A percentile compares a stretch with the other conserved stretches of the same genome.
phyloP scores from a whole-genome alignment of 2,329 filamentous ascomycete genomes.

The Pyrenophora tritici-repentis region DNA sequence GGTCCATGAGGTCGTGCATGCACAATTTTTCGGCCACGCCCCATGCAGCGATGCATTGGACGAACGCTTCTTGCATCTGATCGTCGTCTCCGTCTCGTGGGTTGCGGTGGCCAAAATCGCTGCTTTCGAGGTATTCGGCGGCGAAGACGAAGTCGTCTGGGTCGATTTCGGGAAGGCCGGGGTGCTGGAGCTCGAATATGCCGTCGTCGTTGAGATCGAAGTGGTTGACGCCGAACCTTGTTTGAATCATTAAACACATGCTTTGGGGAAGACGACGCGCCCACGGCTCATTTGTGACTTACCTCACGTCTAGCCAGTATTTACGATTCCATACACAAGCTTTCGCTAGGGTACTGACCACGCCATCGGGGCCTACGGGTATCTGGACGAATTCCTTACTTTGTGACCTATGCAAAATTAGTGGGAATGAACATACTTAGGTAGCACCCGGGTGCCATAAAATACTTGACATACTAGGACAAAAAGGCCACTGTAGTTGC shows the following conservation, averaged over 20 bases:
- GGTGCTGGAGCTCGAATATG: constrained; percentile 24
- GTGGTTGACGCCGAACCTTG: constrained; percentile 9
- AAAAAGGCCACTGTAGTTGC: no score
- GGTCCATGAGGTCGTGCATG: constrained; percentile 35
- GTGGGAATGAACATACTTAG: not conserved
- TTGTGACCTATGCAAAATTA: constrained; percentile 10
- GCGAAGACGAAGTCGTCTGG: constrained; percentile 30
- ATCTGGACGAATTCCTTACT: constrained; percentile 30
- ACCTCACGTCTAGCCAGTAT: constrained; percentile 20
- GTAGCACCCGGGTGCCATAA: no score
- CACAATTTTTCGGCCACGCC: constrained; percentile 21
- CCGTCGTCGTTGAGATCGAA: constrained; percentile 18
- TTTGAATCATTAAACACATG: no score
- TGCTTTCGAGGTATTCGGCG: constrained; percentile 33
- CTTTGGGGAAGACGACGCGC: no score
- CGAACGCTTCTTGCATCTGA: constrained; percentile 15
- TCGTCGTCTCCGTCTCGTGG: constrained; percentile 22
- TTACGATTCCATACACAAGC: constrained; percentile 16
- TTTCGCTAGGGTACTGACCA: constrained; percentile 18
- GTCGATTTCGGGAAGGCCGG: constrained; percentile 18
- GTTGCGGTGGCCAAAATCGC: constrained; percentile 23
- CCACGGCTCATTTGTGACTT: no score
- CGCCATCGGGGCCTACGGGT: constrained; percentile 20
- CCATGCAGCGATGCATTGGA: constrained; percentile 33
- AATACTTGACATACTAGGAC: no score